A percentile compares a stretch with the other conserved stretches of the same genome.
These are phyloP conservation scores for Suhomyces sp. DNA, from an alignment of 805 yeast genomes.

Conservation along the genomic window DNA sequence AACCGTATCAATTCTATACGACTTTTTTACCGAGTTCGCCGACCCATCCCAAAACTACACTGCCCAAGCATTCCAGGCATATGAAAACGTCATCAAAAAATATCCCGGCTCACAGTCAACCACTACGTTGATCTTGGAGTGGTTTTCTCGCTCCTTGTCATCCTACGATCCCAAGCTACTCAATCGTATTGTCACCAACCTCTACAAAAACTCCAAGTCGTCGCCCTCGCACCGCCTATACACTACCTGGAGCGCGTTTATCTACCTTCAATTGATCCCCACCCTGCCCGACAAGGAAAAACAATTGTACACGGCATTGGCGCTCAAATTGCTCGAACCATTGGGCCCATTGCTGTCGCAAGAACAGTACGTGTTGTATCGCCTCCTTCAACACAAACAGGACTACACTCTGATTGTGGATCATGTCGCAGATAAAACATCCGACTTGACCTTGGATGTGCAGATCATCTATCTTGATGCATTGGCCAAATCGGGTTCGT, in stretches of 20 bases:
- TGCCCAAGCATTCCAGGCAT: conserved; percentile 45
- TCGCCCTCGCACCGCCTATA: conserved; percentile 22
- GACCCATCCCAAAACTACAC: conserved; percentile 6
- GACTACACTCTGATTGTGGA: conserved; percentile 31
- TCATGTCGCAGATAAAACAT: conserved; percentile 31
- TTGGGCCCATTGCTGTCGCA: conserved; percentile 59
- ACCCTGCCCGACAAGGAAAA: conserved; percentile 42
- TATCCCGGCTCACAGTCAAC: conserved; percentile 43
- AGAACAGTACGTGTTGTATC: conserved; percentile 60
- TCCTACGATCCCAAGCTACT: conserved; percentile 48
- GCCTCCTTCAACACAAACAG: conserved; percentile 41
- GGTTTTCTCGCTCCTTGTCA: conserved; percentile 56
- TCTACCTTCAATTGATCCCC: conserved; percentile 43
- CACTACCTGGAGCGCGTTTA: conserved; percentile 56
- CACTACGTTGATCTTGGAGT: conserved; percentile 45
- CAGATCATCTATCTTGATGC: conserved; percentile 52
- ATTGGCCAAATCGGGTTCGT: conserved; percentile 39
- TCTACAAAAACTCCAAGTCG: conserved; percentile 26
- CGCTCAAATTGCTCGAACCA: conserved; percentile 53
- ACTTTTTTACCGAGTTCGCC: conserved; percentile 33
- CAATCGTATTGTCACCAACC: conserved; percentile 50
- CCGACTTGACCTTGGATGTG: conserved; percentile 57
- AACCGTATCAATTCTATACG: conserved; percentile 47
- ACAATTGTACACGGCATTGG: conserved; percentile 57
- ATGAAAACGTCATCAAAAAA: conserved; percentile 57